phyloP scores from a whole-genome alignment of 2,329 filamentous ascomycete species.

The Calcarisporium arbuscula region DNA sequence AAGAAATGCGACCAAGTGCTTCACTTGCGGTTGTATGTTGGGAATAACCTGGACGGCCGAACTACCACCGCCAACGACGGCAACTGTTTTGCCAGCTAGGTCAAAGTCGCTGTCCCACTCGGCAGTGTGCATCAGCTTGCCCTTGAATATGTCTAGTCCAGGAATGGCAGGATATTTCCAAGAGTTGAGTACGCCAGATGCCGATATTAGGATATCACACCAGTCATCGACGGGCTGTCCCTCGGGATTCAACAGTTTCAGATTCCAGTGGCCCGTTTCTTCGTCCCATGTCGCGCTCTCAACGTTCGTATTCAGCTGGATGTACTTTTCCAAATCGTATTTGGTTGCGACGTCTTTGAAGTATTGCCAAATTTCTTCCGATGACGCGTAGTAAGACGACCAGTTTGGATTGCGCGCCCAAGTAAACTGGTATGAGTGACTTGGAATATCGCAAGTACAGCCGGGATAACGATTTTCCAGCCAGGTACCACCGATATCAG shows the following conservation, averaged over 20 bases:
- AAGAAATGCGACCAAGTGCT: constrained; percentile 30
- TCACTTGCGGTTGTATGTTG: constrained; percentile 23
- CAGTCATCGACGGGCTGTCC: not conserved
- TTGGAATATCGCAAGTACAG: constrained; percentile 48
- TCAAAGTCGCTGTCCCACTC: constrained; percentile 45
- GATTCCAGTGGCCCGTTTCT: constrained; percentile 32
- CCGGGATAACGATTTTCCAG: constrained; percentile 52
- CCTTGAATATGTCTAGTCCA: constrained; percentile 38
- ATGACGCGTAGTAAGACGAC: constrained; percentile 49
- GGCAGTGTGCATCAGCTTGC: constrained; percentile 45
- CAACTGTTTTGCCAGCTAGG: constrained; percentile 43
- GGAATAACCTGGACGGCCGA: constrained; percentile 49
- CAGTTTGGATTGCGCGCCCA: constrained; percentile 54
- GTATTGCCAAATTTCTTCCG: constrained; percentile 49
- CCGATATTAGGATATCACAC: constrained; percentile 35
- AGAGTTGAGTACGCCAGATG: constrained; percentile 42
- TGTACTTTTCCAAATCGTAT: constrained; percentile 35
- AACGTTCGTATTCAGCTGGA: constrained; percentile 38
- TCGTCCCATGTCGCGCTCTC: constrained; percentile 38
- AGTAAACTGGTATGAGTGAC: constrained; percentile 57
- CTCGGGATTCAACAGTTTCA: constrained; percentile 27
- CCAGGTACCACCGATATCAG: constrained; percentile 49
- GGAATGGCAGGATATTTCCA: constrained; percentile 48
- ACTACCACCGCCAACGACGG: constrained; percentile 51
- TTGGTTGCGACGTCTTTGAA: constrained; percentile 39